These are phyloP conservation scores for Platanthera guangdongensis DNA, from an alignment of 106 monocot species.

Conservation along the genomic window DNA sequence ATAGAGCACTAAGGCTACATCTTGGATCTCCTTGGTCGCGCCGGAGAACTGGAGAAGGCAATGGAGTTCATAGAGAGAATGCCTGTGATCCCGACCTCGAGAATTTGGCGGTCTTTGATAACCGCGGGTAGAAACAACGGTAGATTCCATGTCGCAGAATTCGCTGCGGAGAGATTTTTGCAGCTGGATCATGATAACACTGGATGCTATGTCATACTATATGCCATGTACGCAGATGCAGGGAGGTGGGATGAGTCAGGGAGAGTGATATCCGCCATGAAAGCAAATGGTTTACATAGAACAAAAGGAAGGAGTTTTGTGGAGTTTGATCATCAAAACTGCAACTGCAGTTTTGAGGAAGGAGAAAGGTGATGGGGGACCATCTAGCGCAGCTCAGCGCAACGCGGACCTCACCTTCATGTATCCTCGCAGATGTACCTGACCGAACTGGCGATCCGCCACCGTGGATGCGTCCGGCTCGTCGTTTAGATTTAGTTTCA, in stretches of 20 bases:
- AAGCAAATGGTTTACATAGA: constrained; percentile 33
- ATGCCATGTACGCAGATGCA: constrained; percentile 59
- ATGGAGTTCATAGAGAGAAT: constrained; percentile 60
- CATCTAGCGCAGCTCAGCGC: too few relatives aligned
- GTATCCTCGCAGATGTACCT: too few relatives aligned
- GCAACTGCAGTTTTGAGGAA: constrained; percentile 44
- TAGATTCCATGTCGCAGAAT: constrained; percentile 54
- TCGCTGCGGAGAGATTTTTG: constrained; percentile 57
- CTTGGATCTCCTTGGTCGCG: constrained; percentile 72
- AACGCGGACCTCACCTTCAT: too few relatives aligned
- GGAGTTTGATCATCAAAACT: constrained; percentile 36
- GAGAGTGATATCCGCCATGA: constrained; percentile 48
- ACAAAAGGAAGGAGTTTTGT: constrained; percentile 38
- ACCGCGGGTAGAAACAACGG: constrained; percentile 70
- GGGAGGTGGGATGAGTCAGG: constrained; percentile 53
- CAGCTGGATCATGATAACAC: constrained; percentile 64
- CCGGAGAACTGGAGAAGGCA: constrained; percentile 49
- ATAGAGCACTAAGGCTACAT: constrained; percentile 93
- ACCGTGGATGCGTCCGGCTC: too few relatives aligned
- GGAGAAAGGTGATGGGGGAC: too few relatives aligned
- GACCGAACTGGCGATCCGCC: too few relatives aligned
- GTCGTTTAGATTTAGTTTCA: too few relatives aligned
- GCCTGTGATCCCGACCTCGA: constrained; percentile 48
- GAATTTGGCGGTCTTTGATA: constrained; percentile 84
- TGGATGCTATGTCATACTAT: constrained; percentile 70